These are phyloP conservation scores for Pyricularia pennisetigena DNA, from an alignment of 2,329 filamentous ascomycete species.

Conservation along the genomic window DNA sequence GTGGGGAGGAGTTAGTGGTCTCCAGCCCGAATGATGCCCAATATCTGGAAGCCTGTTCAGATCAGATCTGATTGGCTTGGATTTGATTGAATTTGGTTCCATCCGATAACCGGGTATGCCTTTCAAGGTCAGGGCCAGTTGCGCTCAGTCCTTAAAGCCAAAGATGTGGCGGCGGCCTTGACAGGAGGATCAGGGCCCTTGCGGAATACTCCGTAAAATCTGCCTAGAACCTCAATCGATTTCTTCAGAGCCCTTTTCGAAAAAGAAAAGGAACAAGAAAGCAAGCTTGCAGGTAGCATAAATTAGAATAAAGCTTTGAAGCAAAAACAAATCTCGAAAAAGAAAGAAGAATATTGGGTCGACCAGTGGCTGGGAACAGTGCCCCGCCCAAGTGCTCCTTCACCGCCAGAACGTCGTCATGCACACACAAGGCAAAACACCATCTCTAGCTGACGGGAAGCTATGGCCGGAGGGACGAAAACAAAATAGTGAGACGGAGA, in stretches of 20 bases:
- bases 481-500: background rate
- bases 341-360: background rate
- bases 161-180: background rate
- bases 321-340: background rate
- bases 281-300: background rate
- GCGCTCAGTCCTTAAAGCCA: background rate
- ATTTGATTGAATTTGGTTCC: background rate
- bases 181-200: background rate
- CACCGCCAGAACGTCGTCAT: background rate
- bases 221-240: background rate
- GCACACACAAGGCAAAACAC: background rate
- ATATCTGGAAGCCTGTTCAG: background rate
- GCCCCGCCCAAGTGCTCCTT: background rate
- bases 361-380: background rate
- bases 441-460: background rate
- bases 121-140: background rate
- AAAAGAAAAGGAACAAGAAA: background rate
- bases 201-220: background rate
- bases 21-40: constrained; percentile 1
- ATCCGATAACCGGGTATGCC: background rate
- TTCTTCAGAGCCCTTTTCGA: background rate
- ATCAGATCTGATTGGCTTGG: background rate
- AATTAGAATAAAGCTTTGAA: background rate
- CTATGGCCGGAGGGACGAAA: background rate
- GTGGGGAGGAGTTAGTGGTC: background rate